Percentiles rank a stretch among this genome's conserved stretches.
phyloP scores from a whole-genome alignment of 1,139 yeast species.

The Yamadazyma aaseri region DNA sequence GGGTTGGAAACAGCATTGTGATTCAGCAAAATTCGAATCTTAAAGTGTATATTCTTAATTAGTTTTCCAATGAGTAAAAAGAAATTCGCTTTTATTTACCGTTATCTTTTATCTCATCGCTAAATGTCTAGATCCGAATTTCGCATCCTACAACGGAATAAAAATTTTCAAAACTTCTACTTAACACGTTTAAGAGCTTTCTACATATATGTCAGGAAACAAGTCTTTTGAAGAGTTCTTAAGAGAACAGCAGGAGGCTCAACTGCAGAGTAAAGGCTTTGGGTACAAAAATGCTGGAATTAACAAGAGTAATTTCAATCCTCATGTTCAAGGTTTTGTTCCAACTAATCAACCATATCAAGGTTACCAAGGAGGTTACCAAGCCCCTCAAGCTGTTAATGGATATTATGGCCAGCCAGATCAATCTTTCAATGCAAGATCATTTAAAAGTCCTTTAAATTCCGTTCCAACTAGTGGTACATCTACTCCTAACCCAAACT shows the following conservation, averaged over 20 bases:
- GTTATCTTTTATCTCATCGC: slow-evolving; percentile 1
- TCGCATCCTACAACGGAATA: slow-evolving; percentile 1
- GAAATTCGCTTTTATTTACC: background rate
- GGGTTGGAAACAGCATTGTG: background rate
- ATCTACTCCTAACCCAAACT: slow-evolving; percentile 32
- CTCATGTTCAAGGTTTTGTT: slow-evolving; percentile 16
- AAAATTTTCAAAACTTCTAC: slow-evolving; percentile 5
- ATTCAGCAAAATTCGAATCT: background rate
- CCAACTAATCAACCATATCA: slow-evolving; percentile 10
- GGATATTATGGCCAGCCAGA: slow-evolving; percentile 9
- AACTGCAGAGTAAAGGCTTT: slow-evolving; percentile 22
- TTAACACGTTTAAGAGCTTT: background rate
- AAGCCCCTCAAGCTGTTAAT: slow-evolving; percentile 7
- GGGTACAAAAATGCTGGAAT: slow-evolving; percentile 23
- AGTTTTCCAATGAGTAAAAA: too few relatives aligned
- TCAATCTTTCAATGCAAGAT: background rate
- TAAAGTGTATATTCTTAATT: background rate
- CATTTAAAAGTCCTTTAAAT: slow-evolving; percentile 9
- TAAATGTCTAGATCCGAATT: background rate
- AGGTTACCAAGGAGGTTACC: slow-evolving; percentile 10
- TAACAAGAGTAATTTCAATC: slow-evolving; percentile 10
- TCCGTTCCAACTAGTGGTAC: slow-evolving; percentile 47
- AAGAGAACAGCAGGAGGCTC: slow-evolving; percentile 25
- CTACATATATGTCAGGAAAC: slow-evolving; percentile 19
- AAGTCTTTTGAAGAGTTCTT: slow-evolving; percentile 29